Conservation (phyloP, 345 rosid species). For the Diplotaxis tenuifolia region DNA sequence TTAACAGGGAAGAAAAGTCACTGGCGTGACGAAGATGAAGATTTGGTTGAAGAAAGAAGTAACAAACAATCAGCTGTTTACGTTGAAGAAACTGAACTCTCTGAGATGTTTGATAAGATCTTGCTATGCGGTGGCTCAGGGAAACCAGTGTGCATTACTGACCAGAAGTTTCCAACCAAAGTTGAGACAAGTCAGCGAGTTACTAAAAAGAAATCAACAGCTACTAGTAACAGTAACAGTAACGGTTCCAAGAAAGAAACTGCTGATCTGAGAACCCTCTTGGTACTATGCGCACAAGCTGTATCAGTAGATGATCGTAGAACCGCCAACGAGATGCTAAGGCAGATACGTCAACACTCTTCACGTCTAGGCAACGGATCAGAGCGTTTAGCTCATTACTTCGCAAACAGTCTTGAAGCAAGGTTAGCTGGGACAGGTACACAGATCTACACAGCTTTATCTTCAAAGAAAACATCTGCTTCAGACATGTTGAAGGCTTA, state of each 20-base stretch:
- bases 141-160: conserved; percentile 36
- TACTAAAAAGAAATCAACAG: conserved; percentile 38
- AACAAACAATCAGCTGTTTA: conserved; percentile 55
- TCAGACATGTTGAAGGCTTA: too few species aligned
- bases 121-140: conserved; percentile 35
- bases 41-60: conserved; percentile 49
- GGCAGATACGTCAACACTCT: conserved; percentile 69
- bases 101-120: conserved; percentile 67
- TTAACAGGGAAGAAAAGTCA: conserved; percentile 54
- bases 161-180: conserved; percentile 18
- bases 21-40: conserved; percentile 47
- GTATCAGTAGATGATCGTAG: conserved; percentile 58
- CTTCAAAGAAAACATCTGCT: conserved; percentile 52
- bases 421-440: conserved; percentile 63
- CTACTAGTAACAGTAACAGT: conserved; percentile 6
- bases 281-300: conserved; percentile 80
- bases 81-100: conserved; percentile 45
- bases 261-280: conserved; percentile 67
- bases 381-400: conserved; percentile 76
- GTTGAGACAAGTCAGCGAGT: conserved; percentile 7
- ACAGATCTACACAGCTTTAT: conserved; percentile 45
- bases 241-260: conserved; percentile 40
- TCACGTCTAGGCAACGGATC: conserved; percentile 65
- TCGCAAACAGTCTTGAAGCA: conserved; percentile 78
- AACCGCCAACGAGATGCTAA: conserved; percentile 62